phyloP scores from a whole-genome alignment of 768 basidiomycete species.

The Rhodotorula taiwanensis region DNA sequence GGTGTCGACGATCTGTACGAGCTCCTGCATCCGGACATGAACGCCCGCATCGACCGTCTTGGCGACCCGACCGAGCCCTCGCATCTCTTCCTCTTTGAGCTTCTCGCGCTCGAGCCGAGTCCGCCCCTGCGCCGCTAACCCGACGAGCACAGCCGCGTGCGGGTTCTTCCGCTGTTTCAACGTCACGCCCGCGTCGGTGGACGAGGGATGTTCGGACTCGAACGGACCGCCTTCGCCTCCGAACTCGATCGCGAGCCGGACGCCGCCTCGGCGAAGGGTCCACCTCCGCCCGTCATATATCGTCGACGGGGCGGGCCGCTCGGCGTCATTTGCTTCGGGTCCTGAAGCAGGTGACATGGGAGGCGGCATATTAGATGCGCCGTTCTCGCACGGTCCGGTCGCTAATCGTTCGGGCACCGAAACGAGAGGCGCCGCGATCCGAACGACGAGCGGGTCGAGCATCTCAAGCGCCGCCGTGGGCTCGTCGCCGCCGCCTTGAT shows the following conservation, averaged over 20 bases:
- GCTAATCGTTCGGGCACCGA: too few relatives aligned
- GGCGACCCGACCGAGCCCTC: not conserved
- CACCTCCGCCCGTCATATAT: not conserved
- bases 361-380: too few relatives aligned
- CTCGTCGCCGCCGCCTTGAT: not conserved
- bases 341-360: too few relatives aligned
- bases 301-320: too few relatives aligned
- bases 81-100: not conserved
- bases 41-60: not conserved
- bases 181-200: not conserved
- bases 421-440: not conserved
- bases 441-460: not conserved
- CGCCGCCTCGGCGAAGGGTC: not conserved
- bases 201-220: too few relatives aligned
- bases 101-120: not conserved
- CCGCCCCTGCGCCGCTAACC: not conserved
- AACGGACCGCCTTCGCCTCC: not conserved
- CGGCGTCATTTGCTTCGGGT: too few relatives aligned
- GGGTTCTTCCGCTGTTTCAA: not conserved
- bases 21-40: constrained; percentile 20
- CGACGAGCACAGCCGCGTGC: not conserved
- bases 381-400: too few relatives aligned
- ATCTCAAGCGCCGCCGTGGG: constrained; percentile 7
- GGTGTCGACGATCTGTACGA: constrained; percentile 7
- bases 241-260: not conserved